A percentile compares a stretch with the other conserved stretches of the same genome.
Conservation (phyloP, 2,329 filamentous ascomycete species). For the Decorospora gaudefroyi region DNA sequence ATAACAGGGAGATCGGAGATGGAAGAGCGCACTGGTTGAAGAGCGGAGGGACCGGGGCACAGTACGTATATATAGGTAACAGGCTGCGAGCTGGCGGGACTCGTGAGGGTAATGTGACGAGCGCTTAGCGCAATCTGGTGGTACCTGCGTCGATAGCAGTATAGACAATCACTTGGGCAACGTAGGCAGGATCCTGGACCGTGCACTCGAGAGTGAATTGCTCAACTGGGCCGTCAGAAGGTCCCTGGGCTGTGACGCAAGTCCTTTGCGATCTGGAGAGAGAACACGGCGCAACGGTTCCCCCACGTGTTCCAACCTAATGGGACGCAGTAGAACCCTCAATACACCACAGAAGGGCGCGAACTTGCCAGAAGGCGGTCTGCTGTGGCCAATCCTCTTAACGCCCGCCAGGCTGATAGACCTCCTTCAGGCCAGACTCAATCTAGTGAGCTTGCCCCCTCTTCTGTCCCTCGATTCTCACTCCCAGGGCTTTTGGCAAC, state of each 20-base stretch:
- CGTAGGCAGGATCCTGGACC: conserved; percentile 8
- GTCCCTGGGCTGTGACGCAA: not conserved
- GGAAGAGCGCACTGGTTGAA: not conserved
- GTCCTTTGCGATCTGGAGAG: not conserved
- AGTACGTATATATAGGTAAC: conserved; percentile 5
- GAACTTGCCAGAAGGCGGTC: not conserved
- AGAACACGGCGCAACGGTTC: conserved; percentile 1
- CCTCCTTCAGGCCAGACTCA: not conserved
- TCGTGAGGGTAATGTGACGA: not conserved
- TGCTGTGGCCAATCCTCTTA: not conserved
- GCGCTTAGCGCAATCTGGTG: conserved; percentile 6
- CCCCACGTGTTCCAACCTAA: conserved; percentile 25
- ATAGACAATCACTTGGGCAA: conserved; percentile 8
- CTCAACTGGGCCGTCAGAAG: conserved; percentile 1
- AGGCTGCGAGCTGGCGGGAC: conserved; percentile 1
- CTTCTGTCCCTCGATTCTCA: not conserved
- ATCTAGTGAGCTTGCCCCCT: not conserved
- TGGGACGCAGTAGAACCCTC: conserved; percentile 19
- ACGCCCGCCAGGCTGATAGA: not conserved
- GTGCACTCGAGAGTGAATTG: conserved; percentile 6
- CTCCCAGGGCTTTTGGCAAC: not conserved
- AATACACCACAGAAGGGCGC: not conserved
- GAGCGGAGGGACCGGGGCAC: not conserved
- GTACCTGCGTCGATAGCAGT: conserved; percentile 8
- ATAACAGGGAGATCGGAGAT: not conserved